Base-by-base conservation (phyloP, 2,329 filamentous ascomycete species). In the Colletotrichum magnum region DNA sequence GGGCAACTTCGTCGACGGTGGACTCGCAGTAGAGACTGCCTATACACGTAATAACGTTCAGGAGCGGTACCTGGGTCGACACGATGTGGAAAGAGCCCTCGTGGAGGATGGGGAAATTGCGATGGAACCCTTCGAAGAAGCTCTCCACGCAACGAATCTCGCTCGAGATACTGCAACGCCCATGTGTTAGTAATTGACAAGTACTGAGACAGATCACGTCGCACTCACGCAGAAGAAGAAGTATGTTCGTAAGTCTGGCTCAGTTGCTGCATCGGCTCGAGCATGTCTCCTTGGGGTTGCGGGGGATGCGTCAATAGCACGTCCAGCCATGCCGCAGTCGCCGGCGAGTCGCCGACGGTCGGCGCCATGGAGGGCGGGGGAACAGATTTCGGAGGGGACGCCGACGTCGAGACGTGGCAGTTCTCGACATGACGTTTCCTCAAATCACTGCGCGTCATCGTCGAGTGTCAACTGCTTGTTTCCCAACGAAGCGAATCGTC, bases 1-100 rank as follows among this genome's bases (percentile, higher is more conserved):
- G 47, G 1, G 62, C 39, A 4, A 47, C 36, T 32, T 65, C 62
- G 12, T 65, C 56, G 0, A 65, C 36, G 9, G 47, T n/a, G 5
- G 62, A 60, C 28, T 65, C 62, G 56, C 62, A 65, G 10, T 65
- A 65, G 24, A 65, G 62, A 39, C 62, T 65, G 9, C 62, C 62
- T n/a, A 65, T 45, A n/a, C 54, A 50, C 0, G 62, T 65, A 24
- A 65, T 65, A 5, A 65, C 56, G 21, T 59, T 65, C 15, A 65
- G 16, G 18, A 65, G 56, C 6, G 62, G 62, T 2, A 65, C 62
- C 26, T 65, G 62, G 15, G 62, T 65, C 12, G 62, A 65, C 6
- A 65, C 62, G 15, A 65, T 65, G 24, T 60, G 62, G 16, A 65
- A 65, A 6, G 62, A 65, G 0, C 21, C 62, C 39, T 65, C 62